Evolutionary conservation across 345 rosid genomes (phyloP).

Genomic region (Boechera stricta): DNA sequence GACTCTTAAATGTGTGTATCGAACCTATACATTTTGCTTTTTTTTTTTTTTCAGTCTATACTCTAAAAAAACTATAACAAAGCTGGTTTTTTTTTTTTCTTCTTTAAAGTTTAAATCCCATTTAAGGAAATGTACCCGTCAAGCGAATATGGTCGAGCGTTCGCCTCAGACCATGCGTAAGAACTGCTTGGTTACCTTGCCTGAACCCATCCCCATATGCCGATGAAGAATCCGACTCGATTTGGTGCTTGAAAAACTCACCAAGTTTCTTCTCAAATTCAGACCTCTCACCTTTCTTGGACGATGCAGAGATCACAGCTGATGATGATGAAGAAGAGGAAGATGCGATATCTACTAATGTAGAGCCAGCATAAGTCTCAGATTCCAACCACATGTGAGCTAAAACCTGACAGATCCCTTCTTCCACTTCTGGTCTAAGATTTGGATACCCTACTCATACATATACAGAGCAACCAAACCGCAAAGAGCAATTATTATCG

Average conservation of each 20-base stretch:
- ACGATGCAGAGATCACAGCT: constrained; percentile 56
- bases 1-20: constrained; percentile 30
- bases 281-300: constrained; percentile 84
- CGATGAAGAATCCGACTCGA: constrained; percentile 75
- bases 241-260: constrained; percentile 85
- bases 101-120: background rate
- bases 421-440: constrained; percentile 93
- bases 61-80: constrained; percentile 32
- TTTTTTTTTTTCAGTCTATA: constrained; percentile 30
- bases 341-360: constrained; percentile 52
- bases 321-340: constrained; percentile 64
- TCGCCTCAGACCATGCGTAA: constrained; percentile 64
- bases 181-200: constrained; percentile 74
- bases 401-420: constrained; percentile 96
- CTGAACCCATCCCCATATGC: constrained; percentile 96
- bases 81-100: background rate
- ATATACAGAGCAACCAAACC: constrained; percentile 3
- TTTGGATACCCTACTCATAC: constrained; percentile 70
- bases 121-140: constrained; percentile 78
- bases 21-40: constrained; percentile 38
- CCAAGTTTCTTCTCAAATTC: constrained; percentile 96
- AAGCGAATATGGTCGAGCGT: constrained; percentile 88
- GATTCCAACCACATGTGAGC: constrained; percentile 99
- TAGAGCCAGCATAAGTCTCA: constrained; percentile 60
- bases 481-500: background rate